Base-by-base conservation (phyloP, 257 asterid species). In the Handroanthus guayacan region DNA sequence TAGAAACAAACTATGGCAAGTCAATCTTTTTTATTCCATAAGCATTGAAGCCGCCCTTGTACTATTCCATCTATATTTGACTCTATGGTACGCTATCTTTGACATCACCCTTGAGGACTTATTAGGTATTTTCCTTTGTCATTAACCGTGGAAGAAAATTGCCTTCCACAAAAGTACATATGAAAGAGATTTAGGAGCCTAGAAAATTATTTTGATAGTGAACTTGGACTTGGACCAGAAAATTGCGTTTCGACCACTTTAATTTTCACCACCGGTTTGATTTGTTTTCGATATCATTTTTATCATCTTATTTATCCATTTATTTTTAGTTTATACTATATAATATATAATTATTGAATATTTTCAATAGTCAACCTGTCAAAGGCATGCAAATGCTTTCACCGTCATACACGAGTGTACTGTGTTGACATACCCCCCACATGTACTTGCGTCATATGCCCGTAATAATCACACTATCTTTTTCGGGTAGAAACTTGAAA, bases 321-420 rank as follows among this genome's bases (percentile, higher is more conserved):
- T 61, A 61, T 34, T 10, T 61, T 8, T 8, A 54, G 55, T 16
- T 10, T 48, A 48, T 44, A 44, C 3, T 48, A 48, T 48, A 48
- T 52, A 16, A 41, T 39, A n/a, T 41, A 64, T 39, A 16, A n/a
- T n/a, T 61, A n/a, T 20, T 9, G 3, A 0, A 2, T 16, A 3
- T 17, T 4, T 47, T 44, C 10, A 20, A 47, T 67, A 25, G 62
- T 50, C 45, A 68, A 68, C 47, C 43, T 48, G 47, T 51, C 34
- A 13, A 48, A 25, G 68, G 17, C 57, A 57, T 5, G 52, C 50
- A 62, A 58, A n/a, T 73, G 78, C 38, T 62, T 61, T 62, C 69
- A 60, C 9, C 62, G 78, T 74, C 70, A 74, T 62, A 45, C 44
- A 71, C 31, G 78, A 74, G 71, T 74, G 70, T 48, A 17, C 47